Base-by-base conservation (phyloP, 139 green algal genomes). In the Tetratostichococcus sp. region DNA sequence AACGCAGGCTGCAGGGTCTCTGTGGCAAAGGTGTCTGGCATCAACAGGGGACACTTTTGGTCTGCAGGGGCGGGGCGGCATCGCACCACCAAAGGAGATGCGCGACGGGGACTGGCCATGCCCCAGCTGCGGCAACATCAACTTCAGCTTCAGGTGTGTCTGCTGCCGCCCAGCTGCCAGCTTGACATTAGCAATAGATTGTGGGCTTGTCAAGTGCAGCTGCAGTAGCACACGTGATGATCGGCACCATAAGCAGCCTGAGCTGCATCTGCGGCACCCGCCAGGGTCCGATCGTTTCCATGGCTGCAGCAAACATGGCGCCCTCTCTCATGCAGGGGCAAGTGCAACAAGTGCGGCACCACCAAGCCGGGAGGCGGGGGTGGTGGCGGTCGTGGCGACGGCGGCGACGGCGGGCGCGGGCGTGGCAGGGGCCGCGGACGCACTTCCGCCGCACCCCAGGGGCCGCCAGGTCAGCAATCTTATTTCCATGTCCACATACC, bases 101-200 rank as follows among this genome's bases (percentile, higher is more conserved):
- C 62, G 77, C 0, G 71, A 76, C 11, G 86, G 91, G 32, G 92
- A 97, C 79, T 97, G 92, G 92, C 59, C 83, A 0, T 97, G 92
- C 83, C 77, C 84, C 35, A 81, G 74, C 43, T 97, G 92, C 77
- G 87, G 87, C 72, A 97, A 97, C 76, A 92, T 88, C 70, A 92
- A 91, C 82, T 95, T 92, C 65, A 84, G 85, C 1, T 88, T 67
- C 65, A 81, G 74, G 77, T 77, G 67, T 5, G 43, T n/a, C 23
- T 3, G 11, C 26, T 4, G 25, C 58, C 22, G 23, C 4, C 58
- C 6, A 58, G 3, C 30, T n/a, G n/a, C n/a, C n/a, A n/a, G n/a
- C n/a, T n/a, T n/a, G n/a, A n/a, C n/a, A n/a, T n/a, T n/a, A n/a
- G n/a, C n/a, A n/a, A n/a, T n/a, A n/a, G n/a, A n/a, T n/a, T n/a